phyloP scores from a whole-genome alignment of 1,284 basidiomycete genomes.

The Thelephora terrestris region DNA sequence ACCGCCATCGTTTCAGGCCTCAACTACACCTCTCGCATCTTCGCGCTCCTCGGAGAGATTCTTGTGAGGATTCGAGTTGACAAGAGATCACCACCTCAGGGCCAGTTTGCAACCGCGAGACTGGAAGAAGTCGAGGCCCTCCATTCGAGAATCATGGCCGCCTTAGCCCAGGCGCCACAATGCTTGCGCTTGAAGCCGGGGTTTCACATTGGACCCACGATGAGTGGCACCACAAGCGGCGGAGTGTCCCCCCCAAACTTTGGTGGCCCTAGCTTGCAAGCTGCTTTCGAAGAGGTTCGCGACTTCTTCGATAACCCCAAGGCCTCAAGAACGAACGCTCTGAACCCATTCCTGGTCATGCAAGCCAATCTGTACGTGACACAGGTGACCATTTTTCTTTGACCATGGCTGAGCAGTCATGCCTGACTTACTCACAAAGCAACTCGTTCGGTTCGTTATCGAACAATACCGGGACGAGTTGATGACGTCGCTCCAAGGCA shows the following conservation, averaged over 20 bases:
- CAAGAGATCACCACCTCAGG: slow-evolving; percentile 73
- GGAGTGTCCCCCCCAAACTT: slow-evolving; percentile 43
- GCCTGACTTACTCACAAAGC: slow-evolving; percentile 33
- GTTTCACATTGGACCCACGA: slow-evolving; percentile 27
- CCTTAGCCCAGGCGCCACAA: slow-evolving; percentile 61
- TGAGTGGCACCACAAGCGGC: not conserved
- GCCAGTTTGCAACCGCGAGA: slow-evolving; percentile 71
- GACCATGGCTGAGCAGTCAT: not conserved
- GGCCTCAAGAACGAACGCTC: slow-evolving; percentile 68
- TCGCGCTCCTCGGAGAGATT: slow-evolving; percentile 74
- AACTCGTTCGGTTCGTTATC: slow-evolving; percentile 83
- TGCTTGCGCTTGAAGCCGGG: slow-evolving; percentile 51
- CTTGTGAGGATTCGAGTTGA: slow-evolving; percentile 75
- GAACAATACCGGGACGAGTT: slow-evolving; percentile 84
- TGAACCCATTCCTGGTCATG: slow-evolving; percentile 82
- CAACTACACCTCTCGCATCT: slow-evolving; percentile 80
- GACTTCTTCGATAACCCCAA: slow-evolving; percentile 86
- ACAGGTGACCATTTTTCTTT: slow-evolving; percentile 35
- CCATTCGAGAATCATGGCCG: slow-evolving; percentile 60
- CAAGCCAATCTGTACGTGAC: slow-evolving; percentile 85
- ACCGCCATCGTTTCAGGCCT: slow-evolving; percentile 76
- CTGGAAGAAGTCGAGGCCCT: slow-evolving; percentile 72
- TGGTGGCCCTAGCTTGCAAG: slow-evolving; percentile 63
- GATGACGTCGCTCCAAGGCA: slow-evolving; percentile 53
- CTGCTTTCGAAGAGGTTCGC: slow-evolving; percentile 76